Evolutionary conservation across 805 yeast genomes (phyloP).

Genomic region (Nakazawaea wyomingensis): DNA sequence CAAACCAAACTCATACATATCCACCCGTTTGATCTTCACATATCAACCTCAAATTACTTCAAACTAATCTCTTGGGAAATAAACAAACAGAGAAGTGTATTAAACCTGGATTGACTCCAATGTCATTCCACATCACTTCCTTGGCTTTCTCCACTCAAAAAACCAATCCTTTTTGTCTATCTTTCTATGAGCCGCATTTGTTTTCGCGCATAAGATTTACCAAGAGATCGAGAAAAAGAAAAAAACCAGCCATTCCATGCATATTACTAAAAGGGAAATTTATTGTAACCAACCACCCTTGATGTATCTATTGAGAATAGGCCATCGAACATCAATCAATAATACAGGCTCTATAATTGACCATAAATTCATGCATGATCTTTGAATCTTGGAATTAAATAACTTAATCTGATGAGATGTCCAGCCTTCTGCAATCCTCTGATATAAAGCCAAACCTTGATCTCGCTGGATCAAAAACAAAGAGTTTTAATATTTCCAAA

Average conservation of each 20-base stretch:
- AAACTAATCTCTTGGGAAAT: no score
- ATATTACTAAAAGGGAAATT: background rate
- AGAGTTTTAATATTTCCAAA: no score
- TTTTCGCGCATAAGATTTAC: background rate
- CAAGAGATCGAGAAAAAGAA: no score
- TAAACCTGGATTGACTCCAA: no score
- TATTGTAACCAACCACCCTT: background rate
- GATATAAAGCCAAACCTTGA: background rate
- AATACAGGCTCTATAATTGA: background rate
- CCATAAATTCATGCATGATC: background rate
- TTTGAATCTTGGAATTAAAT: background rate
- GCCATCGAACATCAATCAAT: no score
- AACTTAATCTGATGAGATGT: background rate
- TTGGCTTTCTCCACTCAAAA: no score
- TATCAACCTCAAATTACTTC: no score
- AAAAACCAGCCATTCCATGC: conserved; percentile 6
- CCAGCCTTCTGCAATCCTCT: conserved; percentile 2
- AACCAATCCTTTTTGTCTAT: background rate
- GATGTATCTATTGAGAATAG: no score
- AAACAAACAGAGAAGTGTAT: no score
- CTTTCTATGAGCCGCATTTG: background rate
- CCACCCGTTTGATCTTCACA: no score
- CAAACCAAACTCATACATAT: no score
- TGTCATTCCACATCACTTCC: no score
- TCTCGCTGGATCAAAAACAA: conserved; percentile 9